Percentiles rank a stretch among this genome's conserved stretches.
Conservation (phyloP, 2,329 filamentous ascomycete species). For the Rosellinia necatrix region DNA sequence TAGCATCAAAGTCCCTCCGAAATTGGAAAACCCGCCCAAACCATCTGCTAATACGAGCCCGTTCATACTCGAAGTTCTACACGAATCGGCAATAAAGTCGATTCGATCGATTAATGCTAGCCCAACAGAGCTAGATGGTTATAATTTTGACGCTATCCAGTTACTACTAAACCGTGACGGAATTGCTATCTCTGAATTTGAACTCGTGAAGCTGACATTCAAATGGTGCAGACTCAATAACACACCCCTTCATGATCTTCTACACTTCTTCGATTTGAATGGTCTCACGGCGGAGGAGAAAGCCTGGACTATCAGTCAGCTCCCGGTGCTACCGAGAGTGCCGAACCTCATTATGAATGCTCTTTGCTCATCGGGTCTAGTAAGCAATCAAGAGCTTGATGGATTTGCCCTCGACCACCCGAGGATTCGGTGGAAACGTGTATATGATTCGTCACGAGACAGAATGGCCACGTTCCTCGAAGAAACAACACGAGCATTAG, state of each 20-base stretch:
- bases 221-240: conserved; percentile 13
- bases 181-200: conserved; percentile 14
- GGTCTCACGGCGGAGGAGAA: conserved; percentile 8
- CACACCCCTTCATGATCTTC: conserved; percentile 5
- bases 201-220: conserved; percentile 10
- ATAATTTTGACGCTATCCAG: conserved; percentile 11
- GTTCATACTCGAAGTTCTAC: conserved; percentile 13
- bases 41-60: neutral
- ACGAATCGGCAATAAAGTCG: conserved; percentile 1
- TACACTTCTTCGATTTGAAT: conserved; percentile 17
- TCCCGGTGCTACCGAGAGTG: neutral
- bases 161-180: conserved; percentile 12
- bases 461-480: conserved; percentile 17
- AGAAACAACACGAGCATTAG: conserved; percentile 1
- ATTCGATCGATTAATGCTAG: neutral
- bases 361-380: conserved; percentile 11
- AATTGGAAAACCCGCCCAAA: conserved; percentile 1
- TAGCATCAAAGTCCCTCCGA: conserved; percentile 7
- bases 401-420: conserved; percentile 7
- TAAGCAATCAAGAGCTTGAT: conserved; percentile 4
- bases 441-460: conserved; percentile 10
- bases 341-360: conserved; percentile 11
- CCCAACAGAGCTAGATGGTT: conserved; percentile 1
- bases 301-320: conserved; percentile 10
- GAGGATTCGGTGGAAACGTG: conserved; percentile 10